Conservation (phyloP, 345 rosid genomes). For the Euphorbia lathyris region DNA sequence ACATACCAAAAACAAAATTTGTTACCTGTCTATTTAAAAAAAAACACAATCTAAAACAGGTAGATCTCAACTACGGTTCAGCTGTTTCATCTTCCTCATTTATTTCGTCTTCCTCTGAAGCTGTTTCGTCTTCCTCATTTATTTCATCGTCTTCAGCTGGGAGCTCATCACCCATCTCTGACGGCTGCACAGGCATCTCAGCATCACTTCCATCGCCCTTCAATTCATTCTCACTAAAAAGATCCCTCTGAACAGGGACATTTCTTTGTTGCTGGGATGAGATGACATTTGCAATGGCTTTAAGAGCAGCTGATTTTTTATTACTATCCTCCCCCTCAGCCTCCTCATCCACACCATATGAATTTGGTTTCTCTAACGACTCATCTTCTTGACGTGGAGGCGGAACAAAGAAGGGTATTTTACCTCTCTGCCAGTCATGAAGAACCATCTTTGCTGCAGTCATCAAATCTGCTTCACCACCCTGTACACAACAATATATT, state of each 20-base stretch:
- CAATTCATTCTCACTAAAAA: constrained; percentile 58
- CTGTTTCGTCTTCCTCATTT: background rate
- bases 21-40: too few relatives aligned
- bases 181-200: constrained; percentile 12
- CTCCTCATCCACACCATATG: constrained; percentile 42
- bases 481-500: constrained; percentile 36
- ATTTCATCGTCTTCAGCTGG: background rate
- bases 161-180: constrained; percentile 11
- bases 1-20: too few relatives aligned
- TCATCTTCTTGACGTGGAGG: constrained; percentile 51
- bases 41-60: too few relatives aligned
- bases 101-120: too few relatives aligned
- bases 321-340: constrained; percentile 44
- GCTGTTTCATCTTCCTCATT: too few relatives aligned
- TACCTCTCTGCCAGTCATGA: constrained; percentile 98
- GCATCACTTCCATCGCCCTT: constrained; percentile 33
- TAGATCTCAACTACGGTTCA: background rate
- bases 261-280: constrained; percentile 65
- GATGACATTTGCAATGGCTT: constrained; percentile 71
- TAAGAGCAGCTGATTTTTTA: constrained; percentile 62
- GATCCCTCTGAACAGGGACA: constrained; percentile 80
- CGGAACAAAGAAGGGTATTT: constrained; percentile 80
- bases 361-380: constrained; percentile 31
- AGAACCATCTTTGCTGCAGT: constrained; percentile 94
- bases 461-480: constrained; percentile 83